Evolutionary conservation across 805 yeast genomes (phyloP).

Genomic region (Nakazawaea wickerhamii): DNA sequence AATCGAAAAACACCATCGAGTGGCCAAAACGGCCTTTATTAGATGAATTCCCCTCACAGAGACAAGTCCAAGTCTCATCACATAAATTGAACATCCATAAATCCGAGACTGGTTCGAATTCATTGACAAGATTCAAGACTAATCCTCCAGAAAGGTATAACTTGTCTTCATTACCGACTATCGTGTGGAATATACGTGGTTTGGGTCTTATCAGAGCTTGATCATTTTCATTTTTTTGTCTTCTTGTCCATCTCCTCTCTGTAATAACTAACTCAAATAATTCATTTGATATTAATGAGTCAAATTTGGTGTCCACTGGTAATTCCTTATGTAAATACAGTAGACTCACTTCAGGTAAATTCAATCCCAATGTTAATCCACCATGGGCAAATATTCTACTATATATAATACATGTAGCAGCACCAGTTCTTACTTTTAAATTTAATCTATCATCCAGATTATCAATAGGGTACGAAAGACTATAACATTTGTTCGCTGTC

Average conservation of each 20-base stretch:
- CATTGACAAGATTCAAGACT: constrained; percentile 31
- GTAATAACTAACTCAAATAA: constrained; percentile 55
- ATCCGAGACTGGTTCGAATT: constrained; percentile 50
- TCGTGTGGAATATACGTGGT: constrained; percentile 57
- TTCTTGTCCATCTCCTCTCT: constrained; percentile 52
- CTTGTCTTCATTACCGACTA: constrained; percentile 43
- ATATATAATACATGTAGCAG: constrained; percentile 50
- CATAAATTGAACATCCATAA: constrained; percentile 62
- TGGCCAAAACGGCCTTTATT: constrained; percentile 45
- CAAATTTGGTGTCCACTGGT: constrained; percentile 25
- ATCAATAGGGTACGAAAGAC: constrained; percentile 47
- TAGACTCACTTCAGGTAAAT: constrained; percentile 32
- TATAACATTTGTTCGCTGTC: constrained; percentile 55
- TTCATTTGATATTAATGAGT: constrained; percentile 48
- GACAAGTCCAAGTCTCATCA: constrained; percentile 46
- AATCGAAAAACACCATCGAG: constrained; percentile 37
- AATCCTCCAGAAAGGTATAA: constrained; percentile 67
- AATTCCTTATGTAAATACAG: constrained; percentile 21
- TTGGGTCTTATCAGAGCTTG: constrained; percentile 25
- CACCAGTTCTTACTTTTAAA: constrained; percentile 62
- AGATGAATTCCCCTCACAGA: constrained; percentile 34
- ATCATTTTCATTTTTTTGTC: constrained; percentile 22
- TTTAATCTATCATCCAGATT: constrained; percentile 43
- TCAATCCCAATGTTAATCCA: constrained; percentile 59
- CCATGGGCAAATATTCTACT: constrained; percentile 63